Base-by-base conservation (phyloP, 441 rosid genomes). In the Populus tomentosa region DNA sequence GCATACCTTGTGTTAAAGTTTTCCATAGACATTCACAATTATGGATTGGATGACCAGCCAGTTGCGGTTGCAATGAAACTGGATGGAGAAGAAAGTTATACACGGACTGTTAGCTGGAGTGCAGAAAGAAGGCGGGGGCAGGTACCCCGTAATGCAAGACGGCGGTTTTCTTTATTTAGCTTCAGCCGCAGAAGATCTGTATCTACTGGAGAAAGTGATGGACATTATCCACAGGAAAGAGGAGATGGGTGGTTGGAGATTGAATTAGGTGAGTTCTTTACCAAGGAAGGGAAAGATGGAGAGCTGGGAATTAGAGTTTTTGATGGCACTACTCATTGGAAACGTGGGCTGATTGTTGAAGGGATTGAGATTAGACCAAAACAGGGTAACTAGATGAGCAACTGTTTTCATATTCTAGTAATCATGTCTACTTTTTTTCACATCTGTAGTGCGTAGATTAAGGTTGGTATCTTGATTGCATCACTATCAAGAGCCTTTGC, bases 191-290 rank as follows among this genome's bases (percentile, higher is more conserved):
- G 33, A 14, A 20, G 67, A 10, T 9, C 63, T 66, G 35, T 26
- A 26, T 28, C 78, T 1, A 9, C 35, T 5, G 46, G 73, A 36
- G 74, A 35, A 56, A 75, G 36, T 7, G 18, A 8, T 7, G 38
- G 18, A 2, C 59, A 38, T 26, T 32, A 53, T 40, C 83, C 84
- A 0, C 81, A 69, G 72, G 53, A 53, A 36, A 84, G 89, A 69
- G 62, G 0, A 16, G 94, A 90, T 68, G 87, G 82, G 59, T 90
- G 93, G 90, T 16, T 76, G 36, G 90, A 85, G 83, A 77, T 83
- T 4, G 86, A 88, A 76, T 6, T 90, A 26, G 94, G 91, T 4
- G 86, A 87, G 70, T 86, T 81, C 71, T 79, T 71, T 65, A 78
- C 68, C 35, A 65, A 28, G 13, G 84, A 72, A 62, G 76, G 77